Evolutionary conservation across 305 asterid genomes (phyloP).

Genomic region (Solanum chacoense): DNA sequence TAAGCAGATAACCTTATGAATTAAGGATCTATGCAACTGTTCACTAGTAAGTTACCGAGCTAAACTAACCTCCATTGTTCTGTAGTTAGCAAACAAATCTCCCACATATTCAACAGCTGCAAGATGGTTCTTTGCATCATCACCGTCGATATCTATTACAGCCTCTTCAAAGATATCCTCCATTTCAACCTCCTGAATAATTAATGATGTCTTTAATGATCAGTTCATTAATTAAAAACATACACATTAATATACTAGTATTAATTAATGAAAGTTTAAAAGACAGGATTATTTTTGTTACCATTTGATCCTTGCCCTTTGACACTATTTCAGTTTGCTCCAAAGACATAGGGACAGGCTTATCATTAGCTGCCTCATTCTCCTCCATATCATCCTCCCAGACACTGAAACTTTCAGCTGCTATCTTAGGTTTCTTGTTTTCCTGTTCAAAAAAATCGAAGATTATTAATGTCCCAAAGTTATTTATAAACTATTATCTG

Average conservation of each 20-base stretch:
- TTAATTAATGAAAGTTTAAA: not conserved
- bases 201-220: not conserved
- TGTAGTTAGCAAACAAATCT: constrained; percentile 57
- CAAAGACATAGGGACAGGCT: constrained; percentile 68
- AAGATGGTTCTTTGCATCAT: constrained; percentile 56
- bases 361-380: constrained; percentile 35
- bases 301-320: constrained; percentile 39
- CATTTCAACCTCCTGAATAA: constrained; percentile 71
- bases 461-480: not conserved
- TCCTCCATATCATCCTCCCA: constrained; percentile 58
- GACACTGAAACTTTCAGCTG: constrained; percentile 36
- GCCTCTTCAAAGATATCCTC: constrained; percentile 81
- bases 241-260: not conserved
- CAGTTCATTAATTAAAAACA: not conserved
- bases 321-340: constrained; percentile 41
- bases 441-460: constrained; percentile 26
- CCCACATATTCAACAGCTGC: constrained; percentile 65
- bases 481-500: not conserved
- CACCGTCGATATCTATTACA: constrained; percentile 49
- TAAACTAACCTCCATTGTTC: constrained; percentile 59
- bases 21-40: not conserved
- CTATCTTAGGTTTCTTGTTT: constrained; percentile 57
- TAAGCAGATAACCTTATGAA: not conserved
- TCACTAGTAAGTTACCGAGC: not conserved
- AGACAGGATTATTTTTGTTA: not conserved